These are phyloP conservation scores for Amyloporia xantha DNA, from an alignment of 768 basidiomycete genomes.

Conservation along the genomic window DNA sequence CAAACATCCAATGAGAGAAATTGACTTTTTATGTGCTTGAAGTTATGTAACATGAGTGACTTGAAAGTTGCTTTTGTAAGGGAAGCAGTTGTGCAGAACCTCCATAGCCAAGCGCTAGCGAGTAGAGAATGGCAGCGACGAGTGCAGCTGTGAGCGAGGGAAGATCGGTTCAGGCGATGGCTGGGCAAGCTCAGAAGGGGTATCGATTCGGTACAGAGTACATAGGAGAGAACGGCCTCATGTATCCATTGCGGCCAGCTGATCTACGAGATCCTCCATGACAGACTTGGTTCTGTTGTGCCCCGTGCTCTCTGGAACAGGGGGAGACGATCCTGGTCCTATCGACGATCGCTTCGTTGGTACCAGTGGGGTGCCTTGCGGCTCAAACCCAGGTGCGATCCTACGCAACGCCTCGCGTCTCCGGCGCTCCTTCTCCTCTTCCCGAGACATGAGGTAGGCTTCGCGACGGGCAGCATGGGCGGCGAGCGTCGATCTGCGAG, in stretches of 20 bases:
- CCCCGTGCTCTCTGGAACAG: slow-evolving; percentile 9
- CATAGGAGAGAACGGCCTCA: too few relatives aligned
- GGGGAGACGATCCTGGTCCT: slow-evolving; percentile 18
- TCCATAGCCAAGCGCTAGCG: too few relatives aligned
- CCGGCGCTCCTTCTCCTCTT: slow-evolving; percentile 68
- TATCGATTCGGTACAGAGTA: too few relatives aligned
- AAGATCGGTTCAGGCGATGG: too few relatives aligned
- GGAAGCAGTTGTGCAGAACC: too few relatives aligned
- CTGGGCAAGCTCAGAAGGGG: too few relatives aligned
- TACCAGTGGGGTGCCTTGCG: slow-evolving; percentile 50
- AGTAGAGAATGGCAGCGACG: too few relatives aligned
- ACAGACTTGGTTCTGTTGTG: slow-evolving; percentile 38
- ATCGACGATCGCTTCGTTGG: slow-evolving; percentile 35
- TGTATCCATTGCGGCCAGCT: slow-evolving; percentile 63
- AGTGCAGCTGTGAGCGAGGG: too few relatives aligned
- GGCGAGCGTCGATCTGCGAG: slow-evolving; percentile 60
- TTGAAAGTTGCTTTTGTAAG: too few relatives aligned
- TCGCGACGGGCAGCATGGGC: slow-evolving; percentile 63
- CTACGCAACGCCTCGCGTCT: slow-evolving; percentile 59
- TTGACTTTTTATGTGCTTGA: too few relatives aligned
- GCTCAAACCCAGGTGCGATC: slow-evolving; percentile 84
- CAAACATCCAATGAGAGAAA: too few relatives aligned
- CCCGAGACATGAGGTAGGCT: slow-evolving; percentile 60
- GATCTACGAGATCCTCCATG: slow-evolving; percentile 81
- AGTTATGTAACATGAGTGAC: too few relatives aligned